Conservation (phyloP, 371 early-diverging fungal species). For the Amoeboaphelidium occidentale region DNA sequence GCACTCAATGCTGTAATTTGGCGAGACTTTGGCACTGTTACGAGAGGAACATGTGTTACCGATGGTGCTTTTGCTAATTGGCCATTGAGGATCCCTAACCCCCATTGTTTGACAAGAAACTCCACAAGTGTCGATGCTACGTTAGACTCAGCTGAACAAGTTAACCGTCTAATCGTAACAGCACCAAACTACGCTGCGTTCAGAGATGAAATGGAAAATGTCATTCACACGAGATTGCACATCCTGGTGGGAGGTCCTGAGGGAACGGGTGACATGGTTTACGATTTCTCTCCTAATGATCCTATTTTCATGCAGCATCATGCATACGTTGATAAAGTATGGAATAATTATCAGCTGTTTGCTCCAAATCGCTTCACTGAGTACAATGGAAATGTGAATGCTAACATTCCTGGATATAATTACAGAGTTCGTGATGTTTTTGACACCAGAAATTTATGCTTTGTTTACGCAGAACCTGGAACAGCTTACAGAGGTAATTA, state of each 20-base stretch:
- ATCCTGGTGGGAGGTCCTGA: conserved; percentile 6
- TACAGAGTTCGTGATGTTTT: background rate
- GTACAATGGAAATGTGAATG: background rate
- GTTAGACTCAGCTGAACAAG: too few relatives aligned
- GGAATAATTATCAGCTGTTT: conserved; percentile 5
- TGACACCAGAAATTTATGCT: background rate
- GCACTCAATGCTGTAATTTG: too few relatives aligned
- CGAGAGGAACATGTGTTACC: too few relatives aligned
- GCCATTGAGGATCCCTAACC: too few relatives aligned
- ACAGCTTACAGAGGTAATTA: too few relatives aligned
- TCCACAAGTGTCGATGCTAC: too few relatives aligned
- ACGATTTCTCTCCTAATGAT: conserved; percentile 8
- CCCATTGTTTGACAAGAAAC: too few relatives aligned
- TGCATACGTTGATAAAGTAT: conserved; percentile 8
- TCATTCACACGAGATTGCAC: conserved; percentile 9
- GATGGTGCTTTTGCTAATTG: too few relatives aligned
- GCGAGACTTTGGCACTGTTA: too few relatives aligned
- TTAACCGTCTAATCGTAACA: too few relatives aligned
- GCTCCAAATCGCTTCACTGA: background rate
- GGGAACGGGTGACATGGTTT: conserved; percentile 7
- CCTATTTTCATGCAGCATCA: conserved; percentile 11
- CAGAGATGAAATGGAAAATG: conserved; percentile 6
- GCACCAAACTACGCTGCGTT: conserved; percentile 5
- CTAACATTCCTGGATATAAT: background rate
- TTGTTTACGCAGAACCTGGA: background rate